Percentiles rank a stretch among this genome's conserved stretches.
Evolutionary conservation across 1,284 basidiomycete species (phyloP).

Genomic region (Cryptococcus sp.): DNA sequence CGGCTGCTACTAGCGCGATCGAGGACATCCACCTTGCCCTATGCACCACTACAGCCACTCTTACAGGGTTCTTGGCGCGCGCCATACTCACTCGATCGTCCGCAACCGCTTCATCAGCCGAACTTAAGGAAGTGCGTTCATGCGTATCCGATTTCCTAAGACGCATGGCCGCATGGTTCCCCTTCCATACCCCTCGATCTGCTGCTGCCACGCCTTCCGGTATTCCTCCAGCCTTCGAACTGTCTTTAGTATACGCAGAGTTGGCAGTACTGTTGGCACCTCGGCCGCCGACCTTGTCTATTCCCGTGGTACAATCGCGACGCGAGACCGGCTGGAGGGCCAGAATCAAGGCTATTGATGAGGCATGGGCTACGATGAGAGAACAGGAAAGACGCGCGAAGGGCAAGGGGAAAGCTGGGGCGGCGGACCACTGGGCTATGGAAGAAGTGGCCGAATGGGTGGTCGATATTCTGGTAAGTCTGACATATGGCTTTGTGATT

Average conservation of each 20-base stretch:
- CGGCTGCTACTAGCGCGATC: slow-evolving; percentile 15
- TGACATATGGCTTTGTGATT: background rate
- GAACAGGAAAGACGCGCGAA: slow-evolving; percentile 15
- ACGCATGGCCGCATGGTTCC: slow-evolving; percentile 76
- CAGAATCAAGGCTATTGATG: slow-evolving; percentile 35
- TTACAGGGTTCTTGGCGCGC: slow-evolving; percentile 69
- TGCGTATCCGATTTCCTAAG: slow-evolving; percentile 39
- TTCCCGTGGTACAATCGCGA: background rate
- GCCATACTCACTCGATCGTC: slow-evolving; percentile 51
- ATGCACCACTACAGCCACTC: slow-evolving; percentile 63
- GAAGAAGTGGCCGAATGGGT: slow-evolving; percentile 64
- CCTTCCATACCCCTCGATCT: slow-evolving; percentile 58
- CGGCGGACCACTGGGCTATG: slow-evolving; percentile 32
- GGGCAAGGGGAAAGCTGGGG: slow-evolving; percentile 13
- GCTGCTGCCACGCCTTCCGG: slow-evolving; percentile 39
- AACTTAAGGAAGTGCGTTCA: slow-evolving; percentile 20
- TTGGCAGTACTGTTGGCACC: slow-evolving; percentile 39
- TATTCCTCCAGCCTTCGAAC: slow-evolving; percentile 51
- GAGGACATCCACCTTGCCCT: slow-evolving; percentile 61
- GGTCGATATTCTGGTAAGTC: slow-evolving; percentile 61
- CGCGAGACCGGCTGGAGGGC: slow-evolving; percentile 30
- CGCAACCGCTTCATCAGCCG: slow-evolving; percentile 1
- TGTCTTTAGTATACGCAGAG: slow-evolving; percentile 60
- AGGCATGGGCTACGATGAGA: slow-evolving; percentile 35
- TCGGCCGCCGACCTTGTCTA: slow-evolving; percentile 19